Evolutionary conservation across 78 protist genomes (phyloP), one percentile per base, ranked within the genome.

Genomic region (Neovahlkampfia damariscottae): DNA sequence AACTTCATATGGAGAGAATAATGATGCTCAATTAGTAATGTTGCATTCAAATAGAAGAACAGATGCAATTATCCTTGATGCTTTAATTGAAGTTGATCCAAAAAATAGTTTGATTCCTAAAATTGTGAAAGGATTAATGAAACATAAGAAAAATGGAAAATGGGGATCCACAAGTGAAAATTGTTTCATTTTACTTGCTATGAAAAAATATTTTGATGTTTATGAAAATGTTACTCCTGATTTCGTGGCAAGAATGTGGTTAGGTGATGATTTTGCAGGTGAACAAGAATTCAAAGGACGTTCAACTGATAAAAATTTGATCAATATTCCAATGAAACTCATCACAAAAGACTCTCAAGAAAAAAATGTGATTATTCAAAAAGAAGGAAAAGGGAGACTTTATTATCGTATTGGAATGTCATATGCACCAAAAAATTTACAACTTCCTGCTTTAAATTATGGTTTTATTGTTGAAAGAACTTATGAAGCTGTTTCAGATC

Each of bases 161-260:
- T 72, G 76, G 76, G 38, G 76, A 41, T 27, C 8, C 7, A 72
- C 76, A 32, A 41, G 40, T 8, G 76, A 72, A 59, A 72, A 72
- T 59, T 8, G 38, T 19, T 72, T 68, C 6, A 35, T 32, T 68
- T 8, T 68, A 6, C 6, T 9, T 8, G 6, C 6, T 68, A 6
- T 68, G 6, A 8, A 9, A 32, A 68, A 8, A 8, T 72, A 72
- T 8, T 72, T 72, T 32, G 8, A 9, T 5, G 76, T 29, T 32
- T 19, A 6, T 72, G 76, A 72, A 59, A 19, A 8, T 8, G 40
- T 41, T 9, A 59, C 27, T 32, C 76, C 76, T 8, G 76, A 72
- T 8, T 72, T 72, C n/a, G 50, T 8, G 6, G 58, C 40, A 9
- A 8, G 8, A n/a, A 41, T 72, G 10, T 72, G 76, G 76, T 19